Conservation (phyloP, 2,329 filamentous ascomycete genomes). For the Fusarium globosum region DNA sequence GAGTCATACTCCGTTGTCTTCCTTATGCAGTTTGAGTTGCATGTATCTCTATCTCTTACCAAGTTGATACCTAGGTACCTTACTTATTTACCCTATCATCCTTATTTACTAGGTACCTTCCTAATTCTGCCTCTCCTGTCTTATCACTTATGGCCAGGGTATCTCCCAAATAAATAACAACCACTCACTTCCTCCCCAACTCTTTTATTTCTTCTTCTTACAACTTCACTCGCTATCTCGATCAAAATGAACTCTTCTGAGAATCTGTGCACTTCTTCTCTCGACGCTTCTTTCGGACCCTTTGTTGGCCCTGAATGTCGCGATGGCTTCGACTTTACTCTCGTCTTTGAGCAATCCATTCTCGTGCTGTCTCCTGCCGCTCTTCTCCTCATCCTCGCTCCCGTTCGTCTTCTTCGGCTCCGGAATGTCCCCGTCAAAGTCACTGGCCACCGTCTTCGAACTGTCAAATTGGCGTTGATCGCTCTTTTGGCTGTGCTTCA, state of each 20-base stretch:
- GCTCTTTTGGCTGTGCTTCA: slow-evolving; percentile 47
- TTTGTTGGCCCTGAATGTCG: slow-evolving; percentile 47
- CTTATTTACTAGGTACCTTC: slow-evolving; percentile 21
- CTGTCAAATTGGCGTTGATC: slow-evolving; percentile 46
- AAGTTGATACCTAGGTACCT: too few relatives aligned
- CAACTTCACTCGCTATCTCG: not conserved
- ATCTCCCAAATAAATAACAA: slow-evolving; percentile 3
- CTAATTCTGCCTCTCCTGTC: slow-evolving; percentile 9
- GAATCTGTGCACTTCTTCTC: slow-evolving; percentile 31
- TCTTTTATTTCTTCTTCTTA: not conserved
- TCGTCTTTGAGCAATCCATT: slow-evolving; percentile 58
- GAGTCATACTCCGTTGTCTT: slow-evolving; percentile 6
- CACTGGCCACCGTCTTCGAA: slow-evolving; percentile 39
- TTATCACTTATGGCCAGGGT: not conserved
- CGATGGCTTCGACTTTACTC: slow-evolving; percentile 61
- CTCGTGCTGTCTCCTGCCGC: slow-evolving; percentile 48
- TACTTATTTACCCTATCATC: not conserved
- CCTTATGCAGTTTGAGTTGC: not conserved
- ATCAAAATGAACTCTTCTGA: slow-evolving; percentile 41
- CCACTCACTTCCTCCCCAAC: not conserved
- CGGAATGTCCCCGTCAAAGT: slow-evolving; percentile 42
- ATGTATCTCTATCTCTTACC: not conserved
- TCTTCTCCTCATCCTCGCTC: slow-evolving; percentile 47
- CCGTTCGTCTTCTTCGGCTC: slow-evolving; percentile 47
- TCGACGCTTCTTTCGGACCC: slow-evolving; percentile 45